Base-by-base conservation (phyloP, 2,329 filamentous ascomycete species). In the Fusarium paranaense region DNA sequence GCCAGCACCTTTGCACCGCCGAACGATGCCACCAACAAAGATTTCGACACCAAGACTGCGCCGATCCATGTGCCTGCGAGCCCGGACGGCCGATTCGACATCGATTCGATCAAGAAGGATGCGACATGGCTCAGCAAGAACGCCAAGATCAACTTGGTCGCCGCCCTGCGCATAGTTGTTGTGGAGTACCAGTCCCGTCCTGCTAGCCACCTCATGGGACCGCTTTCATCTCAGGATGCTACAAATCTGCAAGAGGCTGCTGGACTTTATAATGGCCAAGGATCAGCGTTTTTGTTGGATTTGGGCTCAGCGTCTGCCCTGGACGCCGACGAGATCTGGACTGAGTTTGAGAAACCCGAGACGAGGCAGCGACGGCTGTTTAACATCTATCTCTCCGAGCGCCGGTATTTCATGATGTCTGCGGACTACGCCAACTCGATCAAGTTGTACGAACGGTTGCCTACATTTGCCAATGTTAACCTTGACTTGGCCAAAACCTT, bases 181-280 rank as follows among this genome's bases (percentile, higher is more conserved):
- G 84, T 97, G 54, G 97, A 98, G 87, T 94, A 93, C 87, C 96
- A 98, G 83, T 90, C 89, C 73, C 90, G 95, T 38, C 86, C 95
- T n/a, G 87, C 90, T n/a, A 87, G 88, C 54, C 92, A 95, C 76
- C 88, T 98, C 2, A 86, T 91, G 47, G 89, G 89, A 16, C 90
- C 91, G 1, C 90, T 96, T 66, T 95, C 94, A 1, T 91, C 92
- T 56, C 94, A 97, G 76, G 94, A 97, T 85, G 87, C 91, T 18
- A 88, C 91, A 65, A 95, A 94, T 78, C 84, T 97, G 54, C 91
- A 93, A 78, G 93, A 93, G 77, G 93, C 93, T 18, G 90, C 92
- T 14, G 93, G 92, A 22, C 87, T 90, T 32, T 89, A 89, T 67
- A 92, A 90, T 80, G 82, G 86, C 14, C 88, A 90, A 71, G 86